Evolutionary conservation across 2,329 filamentous ascomycete genomes (phyloP), one percentile per base, ranked within the genome.

Genomic region (Cordyceps farinosa): DNA sequence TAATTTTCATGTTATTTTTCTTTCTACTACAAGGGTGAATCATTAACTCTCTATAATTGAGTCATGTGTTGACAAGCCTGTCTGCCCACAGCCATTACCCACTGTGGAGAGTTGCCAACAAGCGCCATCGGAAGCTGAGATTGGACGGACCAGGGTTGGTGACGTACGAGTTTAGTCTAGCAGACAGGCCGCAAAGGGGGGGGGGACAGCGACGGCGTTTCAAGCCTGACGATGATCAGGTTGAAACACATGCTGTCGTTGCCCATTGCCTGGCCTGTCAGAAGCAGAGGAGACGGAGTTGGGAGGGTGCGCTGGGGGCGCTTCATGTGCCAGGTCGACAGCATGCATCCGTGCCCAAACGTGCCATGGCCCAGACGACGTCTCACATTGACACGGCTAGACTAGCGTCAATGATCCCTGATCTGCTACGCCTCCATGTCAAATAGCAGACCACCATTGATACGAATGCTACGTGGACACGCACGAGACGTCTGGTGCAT

Each of bases 331-430:
- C 38, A 17, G 52, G 11, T 27, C 45, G 9, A 22, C 10, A 50
- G 56, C 30, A 59, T 59, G 56, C 56, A 50, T 50, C 56, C 45
- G 56, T 59, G 56, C 56, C 56, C 56, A 59, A 59, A 59, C 55
- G 8, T 50, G 32, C 34, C 56, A 22, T 34, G 32, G 22, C n/a
- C 51, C 34, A 40, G 34, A 59, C 47, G 47, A 32, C 45, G 56
- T 59, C 56, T 59, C 56, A 59, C 34, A 38, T 59, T 59, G 36
- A 59, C 44, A 45, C 56, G 7, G 45, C 44, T 34, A 22, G 56
- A 50, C 44, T 59, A 50, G 32, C 22, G 45, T 40, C 45, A 22
- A 22, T 11, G 22, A 44, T 55, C 38, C 36, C 38, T 44, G 40
- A 44, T 42, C 38, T 42, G 34, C 51, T 22, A 27, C 17, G 15